These are phyloP conservation scores for Fragosphaeria purpurea DNA, from an alignment of 2,329 filamentous ascomycete species.

Conservation along the genomic window DNA sequence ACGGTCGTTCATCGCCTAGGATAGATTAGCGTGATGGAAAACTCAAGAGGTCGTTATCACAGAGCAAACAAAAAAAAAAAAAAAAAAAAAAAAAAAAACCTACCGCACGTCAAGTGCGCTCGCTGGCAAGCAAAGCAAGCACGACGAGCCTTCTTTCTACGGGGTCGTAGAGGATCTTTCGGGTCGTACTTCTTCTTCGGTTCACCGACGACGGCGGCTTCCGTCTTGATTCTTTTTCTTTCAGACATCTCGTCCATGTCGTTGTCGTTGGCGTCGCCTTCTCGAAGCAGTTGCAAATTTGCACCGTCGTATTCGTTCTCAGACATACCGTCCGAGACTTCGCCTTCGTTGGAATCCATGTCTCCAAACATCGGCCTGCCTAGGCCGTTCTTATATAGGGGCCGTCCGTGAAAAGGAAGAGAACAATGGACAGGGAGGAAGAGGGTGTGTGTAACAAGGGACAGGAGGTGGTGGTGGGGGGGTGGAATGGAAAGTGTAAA, in stretches of 20 bases:
- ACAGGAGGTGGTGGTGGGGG: not conserved
- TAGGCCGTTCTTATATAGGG: conserved; percentile 38
- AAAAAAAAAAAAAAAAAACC: conserved; percentile 30
- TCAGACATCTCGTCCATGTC: conserved; percentile 39
- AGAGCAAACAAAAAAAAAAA: conserved; percentile 7
- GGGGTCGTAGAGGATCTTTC: conserved; percentile 81
- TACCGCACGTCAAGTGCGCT: conserved; percentile 97
- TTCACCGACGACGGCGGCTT: conserved; percentile 25
- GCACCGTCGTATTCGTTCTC: conserved; percentile 45
- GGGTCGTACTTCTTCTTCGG: conserved; percentile 63
- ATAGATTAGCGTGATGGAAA: conserved; percentile 8
- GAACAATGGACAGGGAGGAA: not conserved
- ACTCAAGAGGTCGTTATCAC: not conserved
- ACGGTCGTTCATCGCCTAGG: conserved; percentile 86
- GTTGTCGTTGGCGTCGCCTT: conserved; percentile 28
- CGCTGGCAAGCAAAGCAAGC: conserved; percentile 96
- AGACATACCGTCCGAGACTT: conserved; percentile 49
- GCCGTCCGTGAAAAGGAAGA: conserved; percentile 6
- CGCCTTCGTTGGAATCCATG: conserved; percentile 41
- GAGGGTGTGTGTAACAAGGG: not conserved
- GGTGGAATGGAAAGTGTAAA: not conserved
- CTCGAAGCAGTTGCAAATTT: conserved; percentile 29
- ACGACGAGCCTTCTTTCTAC: conserved; percentile 89
- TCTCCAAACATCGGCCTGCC: conserved; percentile 47
- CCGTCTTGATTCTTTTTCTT: conserved; percentile 21